Base-by-base conservation (phyloP, 1,284 basidiomycete genomes). In the Tilletia walkeri region DNA sequence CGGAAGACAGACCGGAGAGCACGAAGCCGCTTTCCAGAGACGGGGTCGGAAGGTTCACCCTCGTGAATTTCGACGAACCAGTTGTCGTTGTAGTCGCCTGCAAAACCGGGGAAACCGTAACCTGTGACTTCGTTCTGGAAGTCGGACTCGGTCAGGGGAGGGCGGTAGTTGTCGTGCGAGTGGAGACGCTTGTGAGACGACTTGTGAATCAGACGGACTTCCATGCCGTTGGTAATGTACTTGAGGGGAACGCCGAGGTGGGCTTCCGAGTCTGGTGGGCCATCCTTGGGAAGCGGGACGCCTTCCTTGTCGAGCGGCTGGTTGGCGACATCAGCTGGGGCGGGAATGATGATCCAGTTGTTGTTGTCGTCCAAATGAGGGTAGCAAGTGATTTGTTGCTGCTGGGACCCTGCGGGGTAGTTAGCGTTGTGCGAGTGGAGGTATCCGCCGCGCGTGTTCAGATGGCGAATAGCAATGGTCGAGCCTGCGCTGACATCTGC, bases 91-190 rank as follows among this genome's bases (percentile, higher is more conserved):
- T 90, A 88, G 81, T 98, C 95, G 16, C 93, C 94, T 0, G 84
- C 78, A 20, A 91, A 96, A n/a, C 90, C 91, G 0, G 89, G 86
- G 86, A 92, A 90, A 2, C 96, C 96, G 80, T 99, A 99, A 0
- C 87, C 94, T 0, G 94, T 95, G 0, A 98, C 95, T 84, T 99
- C 96, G 81, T 98, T 95, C 86, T 99, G 96, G 87, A 97, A 99
- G 78, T 99, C 96, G 68, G 96, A 94, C 71, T 99, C 95, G 65
- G 92, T 94, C n/a, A 99, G 90, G 16, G 95, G 94, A 2, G 96
- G 93, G 49, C 95, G 90, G 70, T 79, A 72, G 76, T 91, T 86
- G 77, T 97, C 94, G 85, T 99, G 96, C 65, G 92, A 94, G 86
- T 99, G 96, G 4, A 99, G 88, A 68, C 90, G 89, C 84, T 94